Evolutionary conservation across 805 yeast species (phyloP), one percentile per base, ranked within the genome.

Genomic region (Kluyveromyces nonfermentans): DNA sequence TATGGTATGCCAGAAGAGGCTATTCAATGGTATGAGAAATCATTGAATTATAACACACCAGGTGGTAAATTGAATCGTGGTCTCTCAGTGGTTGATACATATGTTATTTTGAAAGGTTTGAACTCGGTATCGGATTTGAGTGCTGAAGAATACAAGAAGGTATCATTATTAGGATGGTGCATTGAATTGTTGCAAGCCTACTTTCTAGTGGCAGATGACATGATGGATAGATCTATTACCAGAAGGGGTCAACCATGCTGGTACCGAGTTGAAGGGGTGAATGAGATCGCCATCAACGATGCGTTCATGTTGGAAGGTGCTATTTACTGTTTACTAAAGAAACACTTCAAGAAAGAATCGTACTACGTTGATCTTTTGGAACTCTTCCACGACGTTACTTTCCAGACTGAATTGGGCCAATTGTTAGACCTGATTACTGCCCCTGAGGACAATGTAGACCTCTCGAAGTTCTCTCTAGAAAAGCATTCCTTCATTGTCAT

Each of bases 191-290:
- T 90, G 54, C 98, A 90, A 69, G 97, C 97, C 1, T 93, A 86
- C 65, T 93, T 93, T 73, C 74, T 93, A 57, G 97, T 93, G 45
- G 94, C 97, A 28, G 98, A 93, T 64, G 98, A 93, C 64, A 93
- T 93, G 80, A 93, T 93, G 98, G 98, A 93, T 65, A 78, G 80
- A 54, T 85, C 96, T 30, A 83, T 86, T 64, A 93, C 98, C 35
- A 85, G 98, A 74, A 82, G 98, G 65, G 98, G 97, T 47, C 97
- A 90, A 69, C 93, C 96, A 52, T 93, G 98, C 68, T 93, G 98
- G 98, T 93, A 88, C 72, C 79, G 74, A 60, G 75, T 69, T 31
- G 79, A 76, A 52, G 78, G 78, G 33, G 96, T 93, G 47, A 86
- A 85, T 34, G 87, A 87, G 63, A 82, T 93, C 62, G 98, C 99